These are phyloP conservation scores for Moesziomyces globuligerus DNA, from an alignment of 1,284 basidiomycete species.

Conservation along the genomic window DNA sequence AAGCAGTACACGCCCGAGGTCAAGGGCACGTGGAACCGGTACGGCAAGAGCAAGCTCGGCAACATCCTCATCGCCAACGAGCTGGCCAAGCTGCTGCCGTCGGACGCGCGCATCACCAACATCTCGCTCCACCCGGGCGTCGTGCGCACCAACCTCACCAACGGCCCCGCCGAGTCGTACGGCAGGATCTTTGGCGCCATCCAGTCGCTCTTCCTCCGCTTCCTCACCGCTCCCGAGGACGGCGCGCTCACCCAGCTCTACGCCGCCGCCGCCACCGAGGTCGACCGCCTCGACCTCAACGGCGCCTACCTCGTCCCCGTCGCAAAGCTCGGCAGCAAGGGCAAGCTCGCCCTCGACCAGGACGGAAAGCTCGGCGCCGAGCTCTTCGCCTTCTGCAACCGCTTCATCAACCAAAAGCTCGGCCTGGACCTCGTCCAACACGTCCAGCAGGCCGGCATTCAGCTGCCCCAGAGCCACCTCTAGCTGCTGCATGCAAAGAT, in stretches of 20 bases:
- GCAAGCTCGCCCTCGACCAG: conserved; percentile 36
- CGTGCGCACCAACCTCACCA: conserved; percentile 23
- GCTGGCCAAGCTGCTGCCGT: conserved; percentile 31
- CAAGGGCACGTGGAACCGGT: conserved; percentile 42
- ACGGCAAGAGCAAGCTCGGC: conserved; percentile 50
- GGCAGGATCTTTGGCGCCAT: conserved; percentile 23
- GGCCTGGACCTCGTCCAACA: conserved; percentile 28
- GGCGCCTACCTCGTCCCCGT: conserved; percentile 61
- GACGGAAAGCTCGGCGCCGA: conserved; percentile 37
- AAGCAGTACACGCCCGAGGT: conserved; percentile 46
- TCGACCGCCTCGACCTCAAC: conserved; percentile 52
- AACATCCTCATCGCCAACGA: conserved; percentile 57
- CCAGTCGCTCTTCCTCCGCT: conserved; percentile 21
- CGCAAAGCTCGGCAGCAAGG: conserved; percentile 48
- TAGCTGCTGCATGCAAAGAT: conserved; percentile 12
- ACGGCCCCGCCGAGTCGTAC: conserved; percentile 37
- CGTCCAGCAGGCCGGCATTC: conserved; percentile 23
- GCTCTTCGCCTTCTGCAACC: conserved; percentile 43
- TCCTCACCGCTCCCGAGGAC: conserved; percentile 46
- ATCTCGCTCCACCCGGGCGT: conserved; percentile 50
- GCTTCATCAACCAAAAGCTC: conserved; percentile 42
- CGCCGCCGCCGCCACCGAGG: conserved; percentile 61
- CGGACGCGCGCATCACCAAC: conserved; percentile 32
- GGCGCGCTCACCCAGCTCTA: conserved; percentile 65
- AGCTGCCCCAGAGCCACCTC: conserved; percentile 37